These are phyloP conservation scores for Dacryopinax spathularia DNA, from an alignment of 768 basidiomycete species.

Conservation along the genomic window DNA sequence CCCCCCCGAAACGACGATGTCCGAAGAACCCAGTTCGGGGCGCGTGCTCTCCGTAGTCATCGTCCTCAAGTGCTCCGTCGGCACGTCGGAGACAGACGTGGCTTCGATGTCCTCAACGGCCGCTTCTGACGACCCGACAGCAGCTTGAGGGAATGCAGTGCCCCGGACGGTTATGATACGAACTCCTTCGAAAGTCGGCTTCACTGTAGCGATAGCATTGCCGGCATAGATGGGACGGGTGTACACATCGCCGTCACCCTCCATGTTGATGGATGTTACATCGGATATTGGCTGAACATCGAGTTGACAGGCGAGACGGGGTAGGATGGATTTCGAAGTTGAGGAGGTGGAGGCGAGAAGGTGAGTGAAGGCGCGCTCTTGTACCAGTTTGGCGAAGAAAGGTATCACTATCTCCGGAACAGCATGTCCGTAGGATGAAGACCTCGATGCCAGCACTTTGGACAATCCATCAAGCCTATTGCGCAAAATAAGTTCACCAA, in stretches of 20 bases:
- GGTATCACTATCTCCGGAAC: slow-evolving; percentile 73
- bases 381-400: slow-evolving; percentile 60
- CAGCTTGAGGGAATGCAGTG: slow-evolving; percentile 69
- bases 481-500: neutral
- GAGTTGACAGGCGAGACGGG: slow-evolving; percentile 80
- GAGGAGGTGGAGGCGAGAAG: slow-evolving; percentile 86
- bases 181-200: slow-evolving; percentile 55
- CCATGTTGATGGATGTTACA: slow-evolving; percentile 67
- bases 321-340: slow-evolving; percentile 80
- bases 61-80: slow-evolving; percentile 54
- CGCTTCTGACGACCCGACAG: slow-evolving; percentile 33
- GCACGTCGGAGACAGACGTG: slow-evolving; percentile 40
- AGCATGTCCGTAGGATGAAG: slow-evolving; percentile 50
- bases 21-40: slow-evolving; percentile 79
- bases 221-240: slow-evolving; percentile 94
- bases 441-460: slow-evolving; percentile 52
- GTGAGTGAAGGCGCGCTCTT: slow-evolving; percentile 64
- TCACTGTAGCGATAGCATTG: slow-evolving; percentile 88
- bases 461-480: slow-evolving; percentile 60
- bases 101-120: slow-evolving; percentile 51
- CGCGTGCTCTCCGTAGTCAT: slow-evolving; percentile 79
- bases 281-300: slow-evolving; percentile 85
- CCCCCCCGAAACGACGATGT: slow-evolving; percentile 85
- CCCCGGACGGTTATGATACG: slow-evolving; percentile 93
- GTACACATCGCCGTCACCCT: slow-evolving; percentile 59